phyloP scores from a whole-genome alignment of 495 filamentous ascomycete species.

The Penicillium macrosclerotiorum region DNA sequence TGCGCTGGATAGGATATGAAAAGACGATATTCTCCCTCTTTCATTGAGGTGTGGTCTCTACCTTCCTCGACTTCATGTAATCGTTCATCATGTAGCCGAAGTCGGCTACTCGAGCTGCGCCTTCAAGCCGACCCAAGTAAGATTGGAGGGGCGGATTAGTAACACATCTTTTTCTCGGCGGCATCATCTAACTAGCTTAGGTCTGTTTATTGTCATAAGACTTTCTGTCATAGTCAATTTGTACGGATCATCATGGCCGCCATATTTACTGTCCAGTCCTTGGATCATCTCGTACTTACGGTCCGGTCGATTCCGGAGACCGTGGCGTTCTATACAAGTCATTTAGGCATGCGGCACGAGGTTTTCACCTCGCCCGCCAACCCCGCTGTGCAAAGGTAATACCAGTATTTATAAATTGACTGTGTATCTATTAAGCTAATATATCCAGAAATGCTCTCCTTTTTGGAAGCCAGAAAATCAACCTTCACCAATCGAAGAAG shows the following conservation, averaged over 20 bases:
- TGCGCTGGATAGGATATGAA: too few species aligned
- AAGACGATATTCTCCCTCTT: not conserved
- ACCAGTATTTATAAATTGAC: not conserved
- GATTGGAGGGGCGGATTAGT: not conserved
- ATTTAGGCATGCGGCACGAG: constrained; percentile 50
- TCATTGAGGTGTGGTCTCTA: not conserved
- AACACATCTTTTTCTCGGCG: not conserved
- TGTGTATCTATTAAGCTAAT: not conserved
- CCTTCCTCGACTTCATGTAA: too few species aligned
- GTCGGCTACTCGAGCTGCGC: too few species aligned
- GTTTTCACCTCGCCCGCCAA: constrained; percentile 38
- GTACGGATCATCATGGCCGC: constrained; percentile 14
- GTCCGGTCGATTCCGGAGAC: constrained; percentile 44
- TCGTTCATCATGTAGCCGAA: not conserved
- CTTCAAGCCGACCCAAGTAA: too few species aligned
- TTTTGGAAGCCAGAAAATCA: constrained; percentile 55
- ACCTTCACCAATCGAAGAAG: constrained; percentile 49
- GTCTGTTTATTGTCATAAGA: not conserved
- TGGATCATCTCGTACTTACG: constrained; percentile 56
- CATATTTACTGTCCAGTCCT: constrained; percentile 34
- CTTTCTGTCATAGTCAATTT: not conserved
- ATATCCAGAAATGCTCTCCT: constrained; percentile 43
- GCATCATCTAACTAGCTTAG: not conserved
- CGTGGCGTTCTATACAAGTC: constrained; percentile 46
- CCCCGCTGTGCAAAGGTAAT: constrained; percentile 28